Base-by-base conservation (phyloP, 2,329 filamentous ascomycete genomes). In the Trichoderma polysporum region DNA sequence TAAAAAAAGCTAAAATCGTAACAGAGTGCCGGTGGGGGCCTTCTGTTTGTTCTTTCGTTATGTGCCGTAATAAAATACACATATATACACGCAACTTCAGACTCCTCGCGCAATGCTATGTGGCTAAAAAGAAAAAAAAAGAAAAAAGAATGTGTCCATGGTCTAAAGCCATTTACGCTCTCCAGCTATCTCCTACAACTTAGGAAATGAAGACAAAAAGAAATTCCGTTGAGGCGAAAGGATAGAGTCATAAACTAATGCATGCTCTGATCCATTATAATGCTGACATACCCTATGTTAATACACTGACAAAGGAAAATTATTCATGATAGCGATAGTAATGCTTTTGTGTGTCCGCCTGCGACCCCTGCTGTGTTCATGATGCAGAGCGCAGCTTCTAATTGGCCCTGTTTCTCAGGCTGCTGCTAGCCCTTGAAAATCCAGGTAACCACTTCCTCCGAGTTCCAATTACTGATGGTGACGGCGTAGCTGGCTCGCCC, bases 401-500 rank as follows among this genome's bases (percentile, higher is more conserved):
- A 60, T 68, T 70, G 60, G 72, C 70, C 53, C 71, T 76, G 53
- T 71, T 73, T 56, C 71, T 75, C 33, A 66, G 25, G 45, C 62
- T 60, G 53, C 69, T 71, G 33, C 68, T 70, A 29, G 71, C 58
- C 58, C 75, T 70, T 15, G 75, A 72, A 64, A 80, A 79, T 1
- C 70, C 73, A 15, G 76, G 74, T 22, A 79, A 70, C 78, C 78
- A 80, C 67, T 79, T 80, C 47, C 77, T 74, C 47, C 77, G 72
- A 9, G 59, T 63, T 2, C 77, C 77, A 9, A 74, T 73, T 19
- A 65, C 70, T 4, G 71, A 71, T 8, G 70, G 70, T n/a, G 66
- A 39, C 29, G 54, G 54, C n/a, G 54, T 53, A 17, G 63, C 31
- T 31, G 39, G 52, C 37, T 59, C 63, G 27, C 35, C 31, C 35